Percentiles rank a stretch among this genome's conserved stretches.
These are phyloP conservation scores for Primulina eburnea DNA, from an alignment of 257 asterid species.

Conservation along the genomic window DNA sequence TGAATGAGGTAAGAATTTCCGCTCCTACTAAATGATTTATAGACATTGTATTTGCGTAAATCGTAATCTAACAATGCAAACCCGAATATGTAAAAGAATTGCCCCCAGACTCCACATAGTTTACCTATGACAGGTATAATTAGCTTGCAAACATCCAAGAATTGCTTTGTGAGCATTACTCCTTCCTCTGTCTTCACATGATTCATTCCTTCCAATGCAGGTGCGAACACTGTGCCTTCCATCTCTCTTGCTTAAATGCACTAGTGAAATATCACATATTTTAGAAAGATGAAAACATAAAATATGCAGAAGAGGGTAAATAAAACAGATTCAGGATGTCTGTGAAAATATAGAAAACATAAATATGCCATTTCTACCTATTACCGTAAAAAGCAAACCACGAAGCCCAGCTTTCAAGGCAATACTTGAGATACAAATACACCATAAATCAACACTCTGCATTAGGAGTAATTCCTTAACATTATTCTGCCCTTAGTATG, in stretches of 20 bases:
- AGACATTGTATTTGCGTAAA: neutral
- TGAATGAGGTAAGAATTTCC: neutral
- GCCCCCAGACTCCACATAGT: constrained; percentile 14
- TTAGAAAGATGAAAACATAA: neutral
- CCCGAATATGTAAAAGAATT: neutral
- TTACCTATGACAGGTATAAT: constrained; percentile 87
- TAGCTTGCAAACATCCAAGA: constrained; percentile 89
- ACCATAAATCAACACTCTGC: neutral
- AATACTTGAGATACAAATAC: too few species aligned
- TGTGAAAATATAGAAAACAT: neutral
- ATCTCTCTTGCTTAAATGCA: constrained; percentile 42
- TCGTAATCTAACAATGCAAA: constrained; percentile 17
- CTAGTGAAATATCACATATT: neutral
- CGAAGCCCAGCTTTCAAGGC: neutral
- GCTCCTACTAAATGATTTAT: constrained; percentile 4
- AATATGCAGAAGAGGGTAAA: neutral
- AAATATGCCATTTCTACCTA: neutral
- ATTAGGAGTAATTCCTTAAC: neutral
- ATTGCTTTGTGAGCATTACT: constrained; percentile 76
- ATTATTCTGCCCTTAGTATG: neutral
- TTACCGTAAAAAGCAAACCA: neutral
- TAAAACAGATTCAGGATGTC: neutral
- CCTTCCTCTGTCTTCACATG: constrained; percentile 82
- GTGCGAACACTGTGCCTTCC: constrained; percentile 87
- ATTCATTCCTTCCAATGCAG: constrained; percentile 91